Conservation (phyloP, 176 grass and related monocot species). For the Rhynchospora pubera region DNA sequence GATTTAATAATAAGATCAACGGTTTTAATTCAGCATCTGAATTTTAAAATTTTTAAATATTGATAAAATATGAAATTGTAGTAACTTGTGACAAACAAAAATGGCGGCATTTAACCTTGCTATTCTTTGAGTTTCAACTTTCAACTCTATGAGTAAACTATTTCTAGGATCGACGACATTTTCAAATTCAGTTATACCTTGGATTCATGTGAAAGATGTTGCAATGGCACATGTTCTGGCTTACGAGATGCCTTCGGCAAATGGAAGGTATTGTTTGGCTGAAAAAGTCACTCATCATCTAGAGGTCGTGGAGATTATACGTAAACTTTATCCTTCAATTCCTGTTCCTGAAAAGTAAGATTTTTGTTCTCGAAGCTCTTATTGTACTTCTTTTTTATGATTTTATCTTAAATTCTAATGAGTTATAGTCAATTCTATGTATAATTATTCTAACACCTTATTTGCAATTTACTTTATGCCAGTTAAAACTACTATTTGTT, state of each 20-base stretch:
- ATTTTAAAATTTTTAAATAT: too few relatives aligned
- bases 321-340: slow-evolving; percentile 14
- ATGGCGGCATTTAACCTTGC: too few relatives aligned
- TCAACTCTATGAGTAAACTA: background rate
- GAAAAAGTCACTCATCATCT: slow-evolving; percentile 7
- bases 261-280: slow-evolving; percentile 26
- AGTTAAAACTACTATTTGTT: background rate
- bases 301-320: slow-evolving; percentile 14
- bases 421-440: background rate
- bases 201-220: slow-evolving; percentile 22
- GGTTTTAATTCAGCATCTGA: too few relatives aligned
- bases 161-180: slow-evolving; percentile 20
- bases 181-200: background rate
- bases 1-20: too few relatives aligned
- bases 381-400: background rate
- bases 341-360: slow-evolving; percentile 17
- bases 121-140: background rate
- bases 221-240: slow-evolving; percentile 21
- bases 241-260: too few relatives aligned
- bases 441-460: background rate
- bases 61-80: too few relatives aligned
- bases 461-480: background rate
- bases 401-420: background rate
- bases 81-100: too few relatives aligned
- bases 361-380: background rate